Evolutionary conservation across 305 asterid species (phyloP).

Genomic region (Solanum hybrid): DNA sequence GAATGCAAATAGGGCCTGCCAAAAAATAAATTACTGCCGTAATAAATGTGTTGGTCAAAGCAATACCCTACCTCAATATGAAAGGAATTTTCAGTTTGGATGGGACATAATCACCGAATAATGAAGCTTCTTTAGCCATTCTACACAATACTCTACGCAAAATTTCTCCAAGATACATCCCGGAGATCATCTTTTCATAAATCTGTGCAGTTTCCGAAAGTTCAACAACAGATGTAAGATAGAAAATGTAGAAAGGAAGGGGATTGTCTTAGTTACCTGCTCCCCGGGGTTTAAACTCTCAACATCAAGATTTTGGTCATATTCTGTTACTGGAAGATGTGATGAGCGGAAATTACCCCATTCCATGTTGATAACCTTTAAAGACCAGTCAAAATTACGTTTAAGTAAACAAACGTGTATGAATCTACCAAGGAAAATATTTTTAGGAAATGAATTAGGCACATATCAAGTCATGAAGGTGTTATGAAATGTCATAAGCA

Average conservation of each 20-base stretch:
- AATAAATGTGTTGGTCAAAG: neutral
- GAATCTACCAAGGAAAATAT: neutral
- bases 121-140: constrained; percentile 71
- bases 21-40: neutral
- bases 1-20: neutral
- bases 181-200: constrained; percentile 75
- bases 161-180: constrained; percentile 90
- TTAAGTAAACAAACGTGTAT: neutral
- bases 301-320: constrained; percentile 61
- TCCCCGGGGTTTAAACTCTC: constrained; percentile 93
- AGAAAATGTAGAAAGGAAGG: neutral
- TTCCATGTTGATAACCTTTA: constrained; percentile 90
- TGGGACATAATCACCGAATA: constrained; percentile 67
- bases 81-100: constrained; percentile 59
- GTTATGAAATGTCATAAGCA: neutral
- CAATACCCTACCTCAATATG: constrained; percentile 43
- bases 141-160: constrained; percentile 66
- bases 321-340: constrained; percentile 79
- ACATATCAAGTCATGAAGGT: neutral
- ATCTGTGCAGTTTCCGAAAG: constrained; percentile 35
- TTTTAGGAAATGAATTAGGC: neutral
- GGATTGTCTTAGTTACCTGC: constrained; percentile 35
- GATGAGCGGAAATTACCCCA: constrained; percentile 88
- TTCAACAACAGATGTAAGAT: neutral
- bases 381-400: constrained; percentile 6